A percentile compares a stretch with the other conserved stretches of the same genome.
These are phyloP conservation scores for Petunia axillaris DNA, from an alignment of 257 asterid species.

Conservation along the genomic window DNA sequence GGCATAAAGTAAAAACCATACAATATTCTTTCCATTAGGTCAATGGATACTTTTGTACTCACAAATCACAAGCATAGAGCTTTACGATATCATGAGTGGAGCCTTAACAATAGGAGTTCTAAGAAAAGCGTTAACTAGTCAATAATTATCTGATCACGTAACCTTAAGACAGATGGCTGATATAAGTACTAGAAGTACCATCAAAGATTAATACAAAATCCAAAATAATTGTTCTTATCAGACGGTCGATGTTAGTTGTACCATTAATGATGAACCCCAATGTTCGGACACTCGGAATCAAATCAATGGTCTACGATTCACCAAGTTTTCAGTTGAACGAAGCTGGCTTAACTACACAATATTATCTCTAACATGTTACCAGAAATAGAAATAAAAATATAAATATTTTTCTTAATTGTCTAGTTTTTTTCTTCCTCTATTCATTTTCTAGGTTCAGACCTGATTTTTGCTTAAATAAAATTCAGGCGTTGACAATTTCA, in stretches of 20 bases:
- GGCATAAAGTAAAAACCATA: too few species aligned
- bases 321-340: conserved; percentile 21
- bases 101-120: not conserved
- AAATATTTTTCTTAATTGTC: not conserved
- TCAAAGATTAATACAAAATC: not conserved
- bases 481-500: conserved; percentile 21
- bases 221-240: conserved; percentile 28
- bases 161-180: not conserved
- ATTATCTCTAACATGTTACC: conserved; percentile 28
- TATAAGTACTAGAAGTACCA: not conserved
- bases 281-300: conserved; percentile 34
- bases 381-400: not conserved
- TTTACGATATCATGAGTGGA: not conserved
- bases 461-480: not conserved
- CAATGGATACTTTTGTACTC: not conserved
- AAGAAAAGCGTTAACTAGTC: not conserved
- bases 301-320: conserved; percentile 26
- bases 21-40: not conserved
- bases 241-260: conserved; percentile 38
- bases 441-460: not conserved
- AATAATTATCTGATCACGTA: not conserved
- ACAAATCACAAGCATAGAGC: not conserved
- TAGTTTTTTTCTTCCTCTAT: not conserved
- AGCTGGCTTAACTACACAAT: conserved; percentile 23
- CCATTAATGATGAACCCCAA: conserved; percentile 33